A percentile compares a stretch with the other conserved stretches of the same genome.
Evolutionary conservation across 345 rosid species (phyloP).

Genomic region (Balakata baccata): DNA sequence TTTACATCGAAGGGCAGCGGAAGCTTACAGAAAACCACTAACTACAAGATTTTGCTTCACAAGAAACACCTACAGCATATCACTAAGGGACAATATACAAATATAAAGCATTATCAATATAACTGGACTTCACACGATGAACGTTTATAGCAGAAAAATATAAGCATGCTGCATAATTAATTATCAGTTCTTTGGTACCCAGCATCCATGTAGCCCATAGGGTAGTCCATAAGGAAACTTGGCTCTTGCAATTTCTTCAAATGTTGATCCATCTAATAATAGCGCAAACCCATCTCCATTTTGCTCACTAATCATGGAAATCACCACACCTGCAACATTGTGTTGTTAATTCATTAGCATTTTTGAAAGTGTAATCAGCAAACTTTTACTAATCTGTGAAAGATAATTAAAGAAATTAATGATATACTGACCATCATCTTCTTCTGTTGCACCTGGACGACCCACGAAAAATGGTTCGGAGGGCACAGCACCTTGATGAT

Average conservation of each 20-base stretch:
- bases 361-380: neutral
- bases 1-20: neutral
- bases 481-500: slow-evolving; percentile 73
- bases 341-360: neutral
- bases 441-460: slow-evolving; percentile 73
- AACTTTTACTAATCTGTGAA: neutral
- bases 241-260: slow-evolving; percentile 91
- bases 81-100: neutral
- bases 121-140: neutral
- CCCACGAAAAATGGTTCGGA: slow-evolving; percentile 92
- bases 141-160: no score
- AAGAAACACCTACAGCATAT: neutral
- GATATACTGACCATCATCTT: slow-evolving; percentile 79
- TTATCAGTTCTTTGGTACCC: slow-evolving; percentile 60
- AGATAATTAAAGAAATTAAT: neutral
- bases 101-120: no score
- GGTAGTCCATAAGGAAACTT: slow-evolving; percentile 92
- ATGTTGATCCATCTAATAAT: slow-evolving; percentile 70
- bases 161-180: neutral
- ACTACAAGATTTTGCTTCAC: neutral
- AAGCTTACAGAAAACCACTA: neutral
- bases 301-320: slow-evolving; percentile 73
- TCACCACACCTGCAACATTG: slow-evolving; percentile 60
- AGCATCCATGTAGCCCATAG: slow-evolving; percentile 92
- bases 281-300: slow-evolving; percentile 83